Conservation (phyloP, 208 protist genomes). For the Trypanosoma avium region DNA sequence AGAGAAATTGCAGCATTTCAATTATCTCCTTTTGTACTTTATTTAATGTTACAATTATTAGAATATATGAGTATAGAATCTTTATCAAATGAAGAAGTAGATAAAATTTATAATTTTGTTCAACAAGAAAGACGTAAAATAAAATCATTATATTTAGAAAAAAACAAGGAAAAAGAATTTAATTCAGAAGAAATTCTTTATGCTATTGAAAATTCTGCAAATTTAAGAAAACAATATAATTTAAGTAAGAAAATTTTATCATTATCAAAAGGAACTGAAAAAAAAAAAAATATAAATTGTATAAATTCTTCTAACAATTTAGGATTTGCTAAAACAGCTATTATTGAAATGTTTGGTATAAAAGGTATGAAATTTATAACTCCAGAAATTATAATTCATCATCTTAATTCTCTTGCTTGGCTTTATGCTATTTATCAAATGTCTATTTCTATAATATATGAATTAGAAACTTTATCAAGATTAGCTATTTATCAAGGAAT, state of each 20-base stretch:
- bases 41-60: slow-evolving; percentile 14
- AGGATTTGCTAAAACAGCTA: neutral
- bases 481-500: slow-evolving; percentile 15
- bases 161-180: neutral
- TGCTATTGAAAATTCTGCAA: slow-evolving; percentile 18
- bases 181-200: neutral
- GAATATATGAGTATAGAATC: slow-evolving; percentile 6
- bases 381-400: neutral
- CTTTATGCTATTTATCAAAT: slow-evolving; percentile 31
- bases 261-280: no score
- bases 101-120: slow-evolving; percentile 14
- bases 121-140: slow-evolving; percentile 14
- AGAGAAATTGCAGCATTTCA: slow-evolving; percentile 27
- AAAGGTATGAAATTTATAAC: slow-evolving; percentile 6
- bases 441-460: slow-evolving; percentile 20
- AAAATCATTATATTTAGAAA: neutral
- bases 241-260: neutral
- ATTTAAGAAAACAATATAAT: neutral
- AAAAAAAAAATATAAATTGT: no score
- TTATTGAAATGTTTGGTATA: slow-evolving; percentile 22
- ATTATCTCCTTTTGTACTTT: slow-evolving; percentile 13
- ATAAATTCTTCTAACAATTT: neutral
- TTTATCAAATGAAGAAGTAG: slow-evolving; percentile 7
- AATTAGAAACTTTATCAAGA: slow-evolving; percentile 15
- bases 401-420: slow-evolving; percentile 20